phyloP scores from a whole-genome alignment of 371 early-diverging fungal genomes.

The Ordospora colligata region DNA sequence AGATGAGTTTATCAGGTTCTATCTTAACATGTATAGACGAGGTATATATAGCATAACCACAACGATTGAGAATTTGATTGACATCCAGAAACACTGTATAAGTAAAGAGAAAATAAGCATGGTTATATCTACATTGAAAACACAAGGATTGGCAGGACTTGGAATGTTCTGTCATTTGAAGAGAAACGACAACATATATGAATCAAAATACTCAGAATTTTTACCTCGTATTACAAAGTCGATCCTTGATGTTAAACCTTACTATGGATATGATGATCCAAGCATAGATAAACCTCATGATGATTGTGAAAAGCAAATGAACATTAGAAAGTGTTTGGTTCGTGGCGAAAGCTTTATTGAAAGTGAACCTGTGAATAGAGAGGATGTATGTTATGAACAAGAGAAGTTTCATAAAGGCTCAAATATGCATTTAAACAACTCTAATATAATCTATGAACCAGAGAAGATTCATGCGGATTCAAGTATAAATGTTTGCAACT shows the following conservation, averaged over 20 bases:
- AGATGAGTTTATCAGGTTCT: neutral
- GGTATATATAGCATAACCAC: neutral
- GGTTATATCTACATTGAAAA: neutral
- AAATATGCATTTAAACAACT: too few relatives aligned
- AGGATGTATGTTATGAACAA: too few relatives aligned
- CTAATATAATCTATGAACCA: too few relatives aligned
- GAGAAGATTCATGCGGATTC: too few relatives aligned
- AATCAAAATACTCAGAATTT: neutral
- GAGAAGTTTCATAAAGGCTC: too few relatives aligned
- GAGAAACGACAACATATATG: neutral
- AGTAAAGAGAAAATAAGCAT: neutral
- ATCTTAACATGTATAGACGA: conserved; percentile 1
- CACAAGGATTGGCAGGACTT: neutral
- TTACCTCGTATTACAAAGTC: neutral
- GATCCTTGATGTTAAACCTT: neutral
- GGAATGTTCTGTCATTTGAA: neutral
- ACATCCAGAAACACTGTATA: neutral
- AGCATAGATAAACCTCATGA: too few relatives aligned
- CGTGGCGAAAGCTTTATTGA: too few relatives aligned
- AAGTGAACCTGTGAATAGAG: too few relatives aligned
- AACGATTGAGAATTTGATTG: neutral
- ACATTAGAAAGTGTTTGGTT: too few relatives aligned
- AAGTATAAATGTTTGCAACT: too few relatives aligned
- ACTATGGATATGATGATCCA: neutral
- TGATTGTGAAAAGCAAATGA: too few relatives aligned